Base-by-base conservation (phyloP, 1,139 yeast species). In the Blastobotrys illinoisensis region DNA sequence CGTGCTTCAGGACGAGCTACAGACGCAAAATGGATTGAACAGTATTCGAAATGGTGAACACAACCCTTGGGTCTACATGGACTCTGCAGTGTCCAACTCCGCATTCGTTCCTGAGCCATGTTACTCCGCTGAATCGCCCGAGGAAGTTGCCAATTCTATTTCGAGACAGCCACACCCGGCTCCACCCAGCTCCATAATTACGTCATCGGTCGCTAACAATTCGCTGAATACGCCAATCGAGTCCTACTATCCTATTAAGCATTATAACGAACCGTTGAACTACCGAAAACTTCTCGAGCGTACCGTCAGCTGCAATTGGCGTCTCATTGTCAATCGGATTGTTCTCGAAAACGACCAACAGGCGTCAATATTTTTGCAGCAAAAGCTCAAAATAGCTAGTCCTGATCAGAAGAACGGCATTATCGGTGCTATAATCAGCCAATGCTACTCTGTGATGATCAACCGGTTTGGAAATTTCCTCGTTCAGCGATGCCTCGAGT, bases 391-490 rank as follows among this genome's bases (percentile, higher is more conserved):
- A 52, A 58, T 64, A 1, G 69, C 74, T n/a, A 60, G 66, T 20
- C 59, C 63, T 1, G 68, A 61, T 11, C 74, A 72, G 53, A 68
- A 66, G 48, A 63, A 62, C 13, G 61, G 62, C n/a, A 71, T 75
- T 9, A 64, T 72, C 23, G 62, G 60, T 11, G 68, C 70, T 2
- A 71, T 74, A 26, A 58, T 64, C 14, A 67, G 63, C n/a, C 68
- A 69, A 24, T 65, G 71, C 0, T 65, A 63, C 49, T 64, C 60
- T 18, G 64, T 74, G 26, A 73, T 74, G 75, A 56, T 68, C 43
- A 74, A 74, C 61, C 62, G 75, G 26, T 75, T 74, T 56, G 78
- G 78, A 3, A 74, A 74, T 59, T 74, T 74, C 54, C 65, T 74
- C 28, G 69, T 74, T 14, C 78, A 75, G 59, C 61, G 74, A 23